phyloP scores from a whole-genome alignment of 441 rosid species.

The Pelargonium australe region DNA sequence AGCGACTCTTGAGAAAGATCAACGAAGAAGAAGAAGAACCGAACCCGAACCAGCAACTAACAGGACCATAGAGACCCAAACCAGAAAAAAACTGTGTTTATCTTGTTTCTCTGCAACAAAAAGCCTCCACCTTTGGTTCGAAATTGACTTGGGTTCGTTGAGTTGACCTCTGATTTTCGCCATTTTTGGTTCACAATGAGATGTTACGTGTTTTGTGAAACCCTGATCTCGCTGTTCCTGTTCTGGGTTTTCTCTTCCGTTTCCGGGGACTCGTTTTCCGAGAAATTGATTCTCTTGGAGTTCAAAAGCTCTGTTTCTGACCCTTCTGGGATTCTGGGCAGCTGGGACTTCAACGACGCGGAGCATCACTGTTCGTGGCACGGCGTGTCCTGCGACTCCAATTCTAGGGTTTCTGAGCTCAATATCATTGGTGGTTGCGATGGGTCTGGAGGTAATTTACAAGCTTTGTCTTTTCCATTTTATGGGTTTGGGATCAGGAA shows the following conservation, averaged over 20 bases:
- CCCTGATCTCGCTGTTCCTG: conserved; percentile 24
- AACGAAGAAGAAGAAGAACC: neutral
- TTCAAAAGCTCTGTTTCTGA: conserved; percentile 62
- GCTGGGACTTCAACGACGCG: conserved; percentile 44
- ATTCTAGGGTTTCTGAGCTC: conserved; percentile 51
- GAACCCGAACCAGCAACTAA: neutral
- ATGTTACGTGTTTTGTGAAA: conserved; percentile 13
- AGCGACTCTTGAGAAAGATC: neutral
- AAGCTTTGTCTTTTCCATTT: conserved; percentile 40
- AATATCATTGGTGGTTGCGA: conserved; percentile 41
- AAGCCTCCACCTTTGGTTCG: neutral
- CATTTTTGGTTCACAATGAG: conserved; percentile 24
- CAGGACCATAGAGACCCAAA: neutral
- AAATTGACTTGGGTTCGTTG: neutral
- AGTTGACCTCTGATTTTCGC: conserved; percentile 3
- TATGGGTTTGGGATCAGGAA: conserved; percentile 45
- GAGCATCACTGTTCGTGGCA: conserved; percentile 47
- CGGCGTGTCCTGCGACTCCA: conserved; percentile 57
- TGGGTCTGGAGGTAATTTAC: conserved; percentile 30
- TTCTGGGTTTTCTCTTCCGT: conserved; percentile 22
- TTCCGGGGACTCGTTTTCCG: conserved; percentile 32
- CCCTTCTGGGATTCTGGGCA: conserved; percentile 47
- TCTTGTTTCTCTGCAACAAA: neutral
- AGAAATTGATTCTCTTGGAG: conserved; percentile 57
- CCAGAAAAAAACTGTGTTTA: neutral